A percentile compares a stretch with the other conserved stretches of the same genome.
phyloP scores from a whole-genome alignment of 208 protist species.

The Leishmania lainsoni region DNA sequence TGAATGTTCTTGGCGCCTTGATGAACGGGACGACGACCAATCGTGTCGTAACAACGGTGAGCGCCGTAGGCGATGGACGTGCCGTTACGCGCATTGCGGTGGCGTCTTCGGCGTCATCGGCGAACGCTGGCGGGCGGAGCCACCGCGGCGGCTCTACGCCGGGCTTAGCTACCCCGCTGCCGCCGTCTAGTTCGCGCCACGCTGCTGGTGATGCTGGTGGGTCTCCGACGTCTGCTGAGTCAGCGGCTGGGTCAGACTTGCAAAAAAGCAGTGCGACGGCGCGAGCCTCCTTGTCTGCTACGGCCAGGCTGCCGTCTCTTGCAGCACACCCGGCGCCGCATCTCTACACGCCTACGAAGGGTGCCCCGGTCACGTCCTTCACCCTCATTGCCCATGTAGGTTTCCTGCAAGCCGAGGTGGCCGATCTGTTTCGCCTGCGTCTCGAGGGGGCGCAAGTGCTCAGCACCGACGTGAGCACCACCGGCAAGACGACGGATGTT shows the following conservation, averaged over 20 bases:
- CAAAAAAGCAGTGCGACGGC: neutral
- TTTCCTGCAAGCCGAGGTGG: conserved; percentile 37
- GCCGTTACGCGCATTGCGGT: neutral
- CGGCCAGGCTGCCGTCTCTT: neutral
- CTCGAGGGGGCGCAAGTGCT: conserved; percentile 30
- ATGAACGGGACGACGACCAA: conserved; percentile 21
- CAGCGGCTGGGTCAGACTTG: neutral
- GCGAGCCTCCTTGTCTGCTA: neutral
- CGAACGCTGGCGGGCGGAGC: neutral
- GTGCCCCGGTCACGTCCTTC: conserved; percentile 13
- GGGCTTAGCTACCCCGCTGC: neutral
- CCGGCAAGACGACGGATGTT: conserved; percentile 14
- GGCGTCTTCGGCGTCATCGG: neutral
- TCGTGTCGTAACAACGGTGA: neutral
- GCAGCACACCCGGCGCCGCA: neutral
- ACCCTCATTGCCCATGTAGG: conserved; percentile 26
- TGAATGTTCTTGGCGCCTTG: conserved; percentile 71
- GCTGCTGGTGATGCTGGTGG: neutral
- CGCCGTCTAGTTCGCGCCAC: neutral
- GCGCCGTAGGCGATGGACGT: neutral
- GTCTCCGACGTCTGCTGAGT: too few relatives aligned
- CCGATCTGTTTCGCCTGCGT: conserved; percentile 40
- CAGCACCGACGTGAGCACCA: conserved; percentile 23
- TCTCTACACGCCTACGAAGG: neutral
- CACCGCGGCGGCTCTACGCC: neutral